Evolutionary conservation across 2,329 filamentous ascomycete species (phyloP), one percentile per base, ranked within the genome.

Genomic region (Penicillium sclerotiorum): DNA sequence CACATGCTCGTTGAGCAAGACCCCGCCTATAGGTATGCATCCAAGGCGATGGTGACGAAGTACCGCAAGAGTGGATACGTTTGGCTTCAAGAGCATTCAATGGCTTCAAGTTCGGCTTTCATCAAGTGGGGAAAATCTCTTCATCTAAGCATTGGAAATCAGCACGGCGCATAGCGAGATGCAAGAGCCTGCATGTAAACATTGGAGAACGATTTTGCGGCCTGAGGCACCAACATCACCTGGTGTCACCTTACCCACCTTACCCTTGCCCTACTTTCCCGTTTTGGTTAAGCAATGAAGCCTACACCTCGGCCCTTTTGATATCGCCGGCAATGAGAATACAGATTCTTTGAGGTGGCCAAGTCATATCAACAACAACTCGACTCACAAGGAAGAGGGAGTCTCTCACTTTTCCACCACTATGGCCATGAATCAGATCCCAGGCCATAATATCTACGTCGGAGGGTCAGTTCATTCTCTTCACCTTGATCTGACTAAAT

Each of bases 381-480:
- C 5, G 30, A 4, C 22, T 33, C 6, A 12, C 12, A 2, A 8
- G 15, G 9, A 8, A 17, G 3, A 23, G 17, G 18, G 21, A 13
- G 2, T 36, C 6, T 8, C 18, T 9, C 41, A 33, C 5, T 20
- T 21, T n/a, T 36, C 22, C 8, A 36, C 20, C 45, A 57, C 22
- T 28, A 73, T 73, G 68, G 67, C 71, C 30, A 68, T 91, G 58
- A 85, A 88, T 65, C 81, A 80, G 64, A 80, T 93, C 45, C 82
- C 85, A 3, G 87, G 87, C 21, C 80, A 84, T 58, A 84, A 89
- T 56, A 77, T 94, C 58, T 92, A 86, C 69, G 85, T 94, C 59
- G 88, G 89, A 70, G 88, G 89, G 89, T 92, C 77, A 47, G 70
- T 71, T 45, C 41, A 13, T 21, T 27, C 23, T 46, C n/a, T 15